These are phyloP conservation scores for Backusella tarrabulga DNA, from an alignment of 192 early-diverging fungal genomes.

Conservation along the genomic window DNA sequence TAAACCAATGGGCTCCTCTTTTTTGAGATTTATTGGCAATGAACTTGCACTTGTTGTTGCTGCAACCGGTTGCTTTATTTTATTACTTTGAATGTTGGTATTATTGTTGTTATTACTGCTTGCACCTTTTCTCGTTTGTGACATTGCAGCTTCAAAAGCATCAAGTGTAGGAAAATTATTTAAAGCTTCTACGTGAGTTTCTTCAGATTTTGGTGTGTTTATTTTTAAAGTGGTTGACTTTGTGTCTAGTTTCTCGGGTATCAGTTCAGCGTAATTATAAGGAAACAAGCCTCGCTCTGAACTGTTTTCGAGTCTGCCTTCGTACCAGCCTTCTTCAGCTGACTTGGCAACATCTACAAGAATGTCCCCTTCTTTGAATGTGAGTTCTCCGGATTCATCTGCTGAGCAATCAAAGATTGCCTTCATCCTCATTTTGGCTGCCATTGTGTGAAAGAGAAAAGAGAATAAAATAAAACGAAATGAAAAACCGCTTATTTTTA, in stretches of 20 bases:
- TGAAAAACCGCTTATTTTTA: no score
- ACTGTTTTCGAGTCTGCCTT: constrained; percentile 47
- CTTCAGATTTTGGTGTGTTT: not conserved
- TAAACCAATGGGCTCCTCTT: not conserved
- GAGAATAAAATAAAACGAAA: no score
- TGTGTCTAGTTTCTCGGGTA: not conserved
- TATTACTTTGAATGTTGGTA: not conserved
- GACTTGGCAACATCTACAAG: constrained; percentile 49
- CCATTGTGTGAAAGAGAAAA: not conserved
- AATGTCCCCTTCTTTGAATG: constrained; percentile 53
- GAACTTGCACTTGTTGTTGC: not conserved
- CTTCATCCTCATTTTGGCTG: constrained; percentile 35
- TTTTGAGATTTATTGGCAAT: not conserved
- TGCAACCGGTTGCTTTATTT: not conserved
- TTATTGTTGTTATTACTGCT: not conserved
- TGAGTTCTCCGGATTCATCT: constrained; percentile 56
- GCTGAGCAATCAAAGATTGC: constrained; percentile 60
- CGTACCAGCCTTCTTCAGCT: constrained; percentile 57
- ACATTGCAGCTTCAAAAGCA: constrained; percentile 15
- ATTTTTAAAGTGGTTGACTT: not conserved
- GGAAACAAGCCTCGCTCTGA: constrained; percentile 54
- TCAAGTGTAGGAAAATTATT: constrained; percentile 11
- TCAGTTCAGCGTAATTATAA: constrained; percentile 54
- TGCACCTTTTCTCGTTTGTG: not conserved
- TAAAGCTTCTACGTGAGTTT: not conserved